phyloP scores from a whole-genome alignment of 2,329 filamentous ascomycete genomes.

The Neonectria punicea region DNA sequence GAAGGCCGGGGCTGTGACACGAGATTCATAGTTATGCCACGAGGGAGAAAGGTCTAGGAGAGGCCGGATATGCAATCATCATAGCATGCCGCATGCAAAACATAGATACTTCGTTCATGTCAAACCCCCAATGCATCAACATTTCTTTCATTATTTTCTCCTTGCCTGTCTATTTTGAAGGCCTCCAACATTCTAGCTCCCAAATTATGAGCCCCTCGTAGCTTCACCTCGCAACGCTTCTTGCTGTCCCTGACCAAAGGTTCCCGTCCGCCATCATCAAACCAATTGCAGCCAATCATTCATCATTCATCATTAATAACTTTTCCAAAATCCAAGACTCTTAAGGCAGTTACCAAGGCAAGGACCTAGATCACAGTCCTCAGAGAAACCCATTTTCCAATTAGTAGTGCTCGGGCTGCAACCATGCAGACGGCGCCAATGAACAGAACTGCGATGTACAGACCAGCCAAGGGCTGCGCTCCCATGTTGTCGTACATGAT shows the following conservation, averaged over 20 bases:
- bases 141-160: not conserved
- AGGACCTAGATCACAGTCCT: slow-evolving; percentile 29
- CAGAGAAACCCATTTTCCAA: slow-evolving; percentile 38
- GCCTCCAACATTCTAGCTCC: not conserved
- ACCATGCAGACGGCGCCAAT: slow-evolving; percentile 48
- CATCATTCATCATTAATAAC: not conserved
- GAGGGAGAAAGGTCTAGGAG: not conserved
- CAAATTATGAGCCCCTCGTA: not conserved
- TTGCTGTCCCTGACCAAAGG: too few relatives aligned
- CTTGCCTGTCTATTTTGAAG: not conserved
- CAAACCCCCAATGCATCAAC: not conserved
- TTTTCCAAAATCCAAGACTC: not conserved
- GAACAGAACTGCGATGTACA: slow-evolving; percentile 56
- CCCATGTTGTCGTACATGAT: slow-evolving; percentile 57
- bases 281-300: not conserved
- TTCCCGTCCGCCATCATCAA: not conserved
- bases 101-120: not conserved
- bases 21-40: not conserved
- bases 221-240: too few relatives aligned
- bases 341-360: too few relatives aligned
- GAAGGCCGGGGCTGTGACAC: not conserved
- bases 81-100: not conserved
- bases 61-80: too few relatives aligned
- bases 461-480: slow-evolving; percentile 55
- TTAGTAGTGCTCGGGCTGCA: slow-evolving; percentile 41